phyloP scores from a whole-genome alignment of 2,329 filamentous ascomycete genomes.

The Chrysoporthe cubensis region DNA sequence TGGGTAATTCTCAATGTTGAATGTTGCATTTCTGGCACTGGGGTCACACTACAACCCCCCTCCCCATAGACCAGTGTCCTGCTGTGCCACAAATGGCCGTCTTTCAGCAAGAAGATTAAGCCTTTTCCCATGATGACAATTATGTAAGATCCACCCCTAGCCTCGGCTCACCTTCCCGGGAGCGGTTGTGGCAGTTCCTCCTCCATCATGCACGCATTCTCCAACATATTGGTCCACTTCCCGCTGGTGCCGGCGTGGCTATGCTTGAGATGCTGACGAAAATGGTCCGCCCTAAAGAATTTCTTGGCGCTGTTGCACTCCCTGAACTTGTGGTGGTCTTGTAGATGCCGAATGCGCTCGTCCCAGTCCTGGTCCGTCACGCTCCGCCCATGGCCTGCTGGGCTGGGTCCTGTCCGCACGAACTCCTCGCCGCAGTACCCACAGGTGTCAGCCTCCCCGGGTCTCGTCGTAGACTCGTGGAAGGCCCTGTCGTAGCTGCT shows the following conservation, averaged over 20 bases:
- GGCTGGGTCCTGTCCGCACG: slow-evolving; percentile 49
- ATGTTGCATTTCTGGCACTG: background rate
- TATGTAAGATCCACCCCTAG: background rate
- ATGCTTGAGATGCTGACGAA: slow-evolving; percentile 97
- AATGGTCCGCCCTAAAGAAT: slow-evolving; percentile 96
- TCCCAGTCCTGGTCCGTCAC: slow-evolving; percentile 88
- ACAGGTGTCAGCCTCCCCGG: slow-evolving; percentile 76
- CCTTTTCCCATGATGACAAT: background rate
- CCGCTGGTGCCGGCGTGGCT: slow-evolving; percentile 95
- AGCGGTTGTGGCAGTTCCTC: slow-evolving; percentile 67
- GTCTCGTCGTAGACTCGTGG: slow-evolving; percentile 73
- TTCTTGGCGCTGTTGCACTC: slow-evolving; percentile 99
- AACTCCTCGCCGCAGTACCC: slow-evolving; percentile 98
- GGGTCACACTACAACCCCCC: background rate
- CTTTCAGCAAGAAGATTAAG: background rate
- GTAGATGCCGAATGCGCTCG: slow-evolving; percentile 81
- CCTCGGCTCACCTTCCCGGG: slow-evolving; percentile 29
- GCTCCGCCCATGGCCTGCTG: slow-evolving; percentile 44
- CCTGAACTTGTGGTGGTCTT: slow-evolving; percentile 91
- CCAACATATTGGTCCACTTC: slow-evolving; percentile 98
- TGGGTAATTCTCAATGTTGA: slow-evolving; percentile 1
- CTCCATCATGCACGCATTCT: slow-evolving; percentile 94
- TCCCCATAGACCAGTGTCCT: background rate
- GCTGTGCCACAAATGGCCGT: background rate
- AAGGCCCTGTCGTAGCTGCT: slow-evolving; percentile 80